Conservation (phyloP, 1,139 yeast species). For the Kodamaea ohmeri region DNA sequence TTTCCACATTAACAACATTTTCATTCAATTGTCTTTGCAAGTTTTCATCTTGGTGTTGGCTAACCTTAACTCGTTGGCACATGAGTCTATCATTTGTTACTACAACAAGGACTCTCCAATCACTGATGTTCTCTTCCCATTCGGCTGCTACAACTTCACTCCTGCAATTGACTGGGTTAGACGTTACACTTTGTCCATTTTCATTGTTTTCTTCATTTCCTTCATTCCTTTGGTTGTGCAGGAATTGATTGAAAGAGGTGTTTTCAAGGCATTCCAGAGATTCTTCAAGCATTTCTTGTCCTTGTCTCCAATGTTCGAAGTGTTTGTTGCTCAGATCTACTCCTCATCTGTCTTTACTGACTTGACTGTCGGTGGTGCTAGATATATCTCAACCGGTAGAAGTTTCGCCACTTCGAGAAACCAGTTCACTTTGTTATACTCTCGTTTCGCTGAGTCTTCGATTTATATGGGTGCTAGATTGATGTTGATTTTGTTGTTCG, state of each 20-base stretch:
- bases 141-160: constrained; percentile 88
- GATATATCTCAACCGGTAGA: constrained; percentile 98
- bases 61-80: constrained; percentile 87
- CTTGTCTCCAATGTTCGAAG: constrained; percentile 95
- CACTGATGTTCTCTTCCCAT: constrained; percentile 80
- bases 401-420: constrained; percentile 99
- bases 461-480: constrained; percentile 96
- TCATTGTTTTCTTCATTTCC: constrained; percentile 97
- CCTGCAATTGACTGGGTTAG: constrained; percentile 97
- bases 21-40: constrained; percentile 92
- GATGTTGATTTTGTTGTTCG: constrained; percentile 83
- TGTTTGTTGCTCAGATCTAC: constrained; percentile 96
- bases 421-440: constrained; percentile 91
- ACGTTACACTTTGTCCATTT: constrained; percentile 95
- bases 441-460: constrained; percentile 96
- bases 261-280: constrained; percentile 93
- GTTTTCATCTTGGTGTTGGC: constrained; percentile 87
- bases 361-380: constrained; percentile 98
- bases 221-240: constrained; percentile 95
- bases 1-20: constrained; percentile 96
- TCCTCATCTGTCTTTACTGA: constrained; percentile 89
- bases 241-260: constrained; percentile 96
- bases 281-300: constrained; percentile 86
- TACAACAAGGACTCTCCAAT: constrained; percentile 83
- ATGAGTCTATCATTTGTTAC: constrained; percentile 81